Conservation (phyloP, 202 grass and related monocot species). For the Eragrostis tef region DNA sequence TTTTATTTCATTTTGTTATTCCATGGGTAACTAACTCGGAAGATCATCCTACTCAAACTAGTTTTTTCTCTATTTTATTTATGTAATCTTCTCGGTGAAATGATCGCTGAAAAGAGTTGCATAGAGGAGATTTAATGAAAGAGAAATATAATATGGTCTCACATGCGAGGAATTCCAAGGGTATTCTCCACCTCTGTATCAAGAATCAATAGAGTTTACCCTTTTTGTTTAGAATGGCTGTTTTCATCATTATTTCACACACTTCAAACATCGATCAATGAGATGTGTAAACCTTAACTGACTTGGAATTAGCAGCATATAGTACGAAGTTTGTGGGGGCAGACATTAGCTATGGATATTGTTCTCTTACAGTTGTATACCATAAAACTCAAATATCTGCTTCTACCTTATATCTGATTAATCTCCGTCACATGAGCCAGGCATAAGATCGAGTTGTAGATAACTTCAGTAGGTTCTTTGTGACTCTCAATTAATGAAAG, state of each 20-base stretch:
- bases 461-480: background rate
- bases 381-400: background rate
- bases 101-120: background rate
- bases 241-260: slow-evolving; percentile 19
- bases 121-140: slow-evolving; percentile 13
- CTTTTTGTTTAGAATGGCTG: background rate
- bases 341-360: background rate
- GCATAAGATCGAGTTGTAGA: background rate
- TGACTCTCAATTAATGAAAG: background rate
- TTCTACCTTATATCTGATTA: slow-evolving; percentile 3
- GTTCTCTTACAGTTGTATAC: background rate
- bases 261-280: background rate
- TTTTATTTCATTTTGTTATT: slow-evolving; percentile 24
- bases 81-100: background rate
- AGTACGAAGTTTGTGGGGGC: background rate
- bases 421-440: background rate
- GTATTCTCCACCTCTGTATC: slow-evolving; percentile 10
- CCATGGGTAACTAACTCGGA: slow-evolving; percentile 15
- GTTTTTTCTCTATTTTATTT: no score
- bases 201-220: slow-evolving; percentile 4
- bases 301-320: background rate
- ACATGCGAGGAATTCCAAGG: background rate
- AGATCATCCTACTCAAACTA: slow-evolving; percentile 18
- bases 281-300: background rate
- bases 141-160: background rate